Percentiles rank a stretch among this genome's conserved stretches.
Evolutionary conservation across 1,284 basidiomycete genomes (phyloP).

Genomic region (Cutaneotrichosporon spelunceum): DNA sequence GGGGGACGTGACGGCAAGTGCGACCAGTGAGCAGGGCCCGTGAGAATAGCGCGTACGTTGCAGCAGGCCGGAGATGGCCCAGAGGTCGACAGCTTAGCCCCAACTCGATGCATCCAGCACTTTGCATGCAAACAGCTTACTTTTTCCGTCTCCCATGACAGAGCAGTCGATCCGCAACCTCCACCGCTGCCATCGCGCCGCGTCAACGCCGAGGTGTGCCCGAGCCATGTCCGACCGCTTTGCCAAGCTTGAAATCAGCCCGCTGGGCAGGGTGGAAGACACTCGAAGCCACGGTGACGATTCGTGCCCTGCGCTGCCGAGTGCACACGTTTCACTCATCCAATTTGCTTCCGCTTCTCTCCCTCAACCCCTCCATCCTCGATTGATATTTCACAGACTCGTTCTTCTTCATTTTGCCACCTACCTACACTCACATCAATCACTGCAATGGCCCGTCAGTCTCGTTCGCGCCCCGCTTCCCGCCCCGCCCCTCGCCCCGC

Average conservation of each 20-base stretch:
- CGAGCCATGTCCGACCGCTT: neutral
- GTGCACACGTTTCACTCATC: neutral
- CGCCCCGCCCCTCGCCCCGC: slow-evolving; percentile 42
- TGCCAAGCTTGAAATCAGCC: too few relatives aligned
- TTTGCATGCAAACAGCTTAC: too few relatives aligned
- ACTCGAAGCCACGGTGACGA: neutral
- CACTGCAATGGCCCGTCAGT: slow-evolving; percentile 36
- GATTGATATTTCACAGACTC: slow-evolving; percentile 11
- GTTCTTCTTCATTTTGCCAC: slow-evolving; percentile 17
- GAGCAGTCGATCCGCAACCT: neutral
- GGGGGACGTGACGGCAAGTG: too few relatives aligned
- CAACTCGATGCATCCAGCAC: too few relatives aligned
- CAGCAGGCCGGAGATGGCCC: too few relatives aligned
- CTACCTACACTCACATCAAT: slow-evolving; percentile 9
- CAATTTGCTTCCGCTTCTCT: neutral
- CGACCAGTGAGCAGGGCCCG: too few relatives aligned
- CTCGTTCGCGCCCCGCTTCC: slow-evolving; percentile 35
- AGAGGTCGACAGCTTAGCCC: too few relatives aligned
- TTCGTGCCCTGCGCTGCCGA: neutral
- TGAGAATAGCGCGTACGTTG: too few relatives aligned
- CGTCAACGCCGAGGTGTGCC: neutral
- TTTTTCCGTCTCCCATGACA: neutral
- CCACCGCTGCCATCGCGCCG: neutral
- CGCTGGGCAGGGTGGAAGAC: neutral
- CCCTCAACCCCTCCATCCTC: neutral